Evolutionary conservation across 208 protist genomes (phyloP), one percentile per base, ranked within the genome.

Genomic region (Leishmania martiniquensis): DNA sequence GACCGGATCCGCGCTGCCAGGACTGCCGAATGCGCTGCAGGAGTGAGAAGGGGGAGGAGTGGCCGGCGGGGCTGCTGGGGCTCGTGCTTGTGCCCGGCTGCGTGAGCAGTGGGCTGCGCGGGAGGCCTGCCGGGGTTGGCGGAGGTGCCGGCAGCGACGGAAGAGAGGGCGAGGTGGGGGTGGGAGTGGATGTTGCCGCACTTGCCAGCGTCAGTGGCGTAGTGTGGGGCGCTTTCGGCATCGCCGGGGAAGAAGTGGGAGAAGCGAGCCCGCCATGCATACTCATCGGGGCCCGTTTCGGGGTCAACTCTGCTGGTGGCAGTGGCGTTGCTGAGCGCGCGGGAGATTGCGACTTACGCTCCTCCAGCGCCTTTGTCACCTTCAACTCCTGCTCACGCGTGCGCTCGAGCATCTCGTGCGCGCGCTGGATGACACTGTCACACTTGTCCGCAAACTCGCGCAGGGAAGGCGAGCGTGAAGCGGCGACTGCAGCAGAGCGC

Each of bases 361-460:
- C 76, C 78, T 88, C 80, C 25, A 94, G 81, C 25, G 80, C 83
- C 34, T 54, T 74, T 32, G 70, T 68, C 57, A 84, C 78, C 37
- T 59, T 17, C 54, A 74, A 49, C 78, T 88, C 81, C 74, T 91
- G 84, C 45, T 82, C 77, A 10, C 66, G 76, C 25, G 87, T 78
- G 9, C 81, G 72, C 52, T 89, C 82, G 10, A 95, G 85, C 60
- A 95, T 75, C 44, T 78, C 74, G 52, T 91, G 74, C 1, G 88
- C 91, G 25, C 89, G 89, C 66, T 85, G 72, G 12, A 91, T 74
- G 49, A 89, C 87, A 20, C 73, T 78, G 77, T 91, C 87, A 37
- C 91, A 95, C 49, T 84, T 67, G 4, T 54, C 66, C 2, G 71
- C 68, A 45, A 87, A 85, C 55, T 81, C 84, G 12, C 68, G 75